Evolutionary conservation across 2,329 filamentous ascomycete genomes (phyloP).

Genomic region (Daldinia sp.): DNA sequence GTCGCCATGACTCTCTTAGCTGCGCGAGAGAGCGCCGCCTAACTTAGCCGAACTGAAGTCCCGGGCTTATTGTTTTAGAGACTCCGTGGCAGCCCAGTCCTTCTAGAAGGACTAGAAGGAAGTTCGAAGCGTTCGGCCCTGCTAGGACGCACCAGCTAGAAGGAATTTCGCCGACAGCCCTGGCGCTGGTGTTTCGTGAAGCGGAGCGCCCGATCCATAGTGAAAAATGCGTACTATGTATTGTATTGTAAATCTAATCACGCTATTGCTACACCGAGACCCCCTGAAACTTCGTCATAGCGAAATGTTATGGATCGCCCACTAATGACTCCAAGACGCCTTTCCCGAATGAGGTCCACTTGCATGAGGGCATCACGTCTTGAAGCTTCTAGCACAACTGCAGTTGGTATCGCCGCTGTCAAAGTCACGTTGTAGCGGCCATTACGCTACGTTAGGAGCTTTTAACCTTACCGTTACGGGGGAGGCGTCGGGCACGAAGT

Average conservation of each 20-base stretch:
- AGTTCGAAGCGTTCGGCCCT: conserved; percentile 21
- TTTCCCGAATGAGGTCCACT: conserved; percentile 23
- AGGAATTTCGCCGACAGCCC: conserved; percentile 27
- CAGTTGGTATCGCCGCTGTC: neutral
- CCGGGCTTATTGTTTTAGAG: neutral
- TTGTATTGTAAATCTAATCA: conserved; percentile 3
- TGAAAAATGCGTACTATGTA: too few relatives aligned
- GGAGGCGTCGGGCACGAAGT: neutral
- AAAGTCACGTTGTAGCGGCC: conserved; percentile 10
- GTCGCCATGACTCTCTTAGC: conserved; percentile 13
- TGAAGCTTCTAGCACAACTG: conserved; percentile 4
- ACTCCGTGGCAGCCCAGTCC: neutral
- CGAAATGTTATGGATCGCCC: conserved; percentile 18
- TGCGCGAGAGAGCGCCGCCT: neutral
- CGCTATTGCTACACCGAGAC: neutral
- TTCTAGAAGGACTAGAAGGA: conserved; percentile 38
- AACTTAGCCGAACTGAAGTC: conserved; percentile 5
- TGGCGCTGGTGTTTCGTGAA: conserved; percentile 11
- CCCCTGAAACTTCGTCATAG: conserved; percentile 31
- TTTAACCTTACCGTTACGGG: conserved; percentile 18
- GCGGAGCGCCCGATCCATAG: neutral
- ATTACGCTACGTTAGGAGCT: neutral
- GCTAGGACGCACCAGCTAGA: neutral
- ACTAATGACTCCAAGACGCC: conserved; percentile 14
- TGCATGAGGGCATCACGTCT: conserved; percentile 23